Conservation (phyloP, 495 filamentous ascomycete species). For the Amniculicola lignicola region DNA sequence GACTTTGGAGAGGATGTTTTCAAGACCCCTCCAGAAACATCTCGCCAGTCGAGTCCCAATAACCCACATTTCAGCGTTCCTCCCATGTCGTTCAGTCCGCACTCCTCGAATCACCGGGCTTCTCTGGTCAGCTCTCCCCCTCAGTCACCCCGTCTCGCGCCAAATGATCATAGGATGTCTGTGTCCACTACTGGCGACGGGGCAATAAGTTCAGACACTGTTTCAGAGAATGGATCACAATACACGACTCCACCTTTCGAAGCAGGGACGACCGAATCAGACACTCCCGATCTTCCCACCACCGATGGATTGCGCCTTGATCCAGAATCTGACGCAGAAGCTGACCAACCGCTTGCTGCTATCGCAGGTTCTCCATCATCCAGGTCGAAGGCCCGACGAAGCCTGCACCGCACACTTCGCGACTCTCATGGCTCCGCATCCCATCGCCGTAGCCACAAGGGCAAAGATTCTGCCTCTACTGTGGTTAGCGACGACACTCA, state of each 20-base stretch:
- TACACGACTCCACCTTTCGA: conserved; percentile 30
- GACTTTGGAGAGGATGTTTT: conserved; percentile 36
- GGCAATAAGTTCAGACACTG: conserved; percentile 22
- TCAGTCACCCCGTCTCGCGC: conserved; percentile 26
- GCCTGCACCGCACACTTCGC: conserved; percentile 89
- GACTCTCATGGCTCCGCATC: conserved; percentile 60
- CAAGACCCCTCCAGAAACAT: conserved; percentile 37
- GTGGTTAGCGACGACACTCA: conserved; percentile 60
- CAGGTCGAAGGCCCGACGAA: conserved; percentile 68
- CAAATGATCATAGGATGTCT: conserved; percentile 27
- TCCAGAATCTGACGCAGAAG: conserved; percentile 38
- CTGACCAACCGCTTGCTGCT: conserved; percentile 27
- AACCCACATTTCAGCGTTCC: conserved; percentile 54
- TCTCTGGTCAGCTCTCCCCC: conserved; percentile 41
- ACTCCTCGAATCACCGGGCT: conserved; percentile 27
- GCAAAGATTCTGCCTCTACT: conserved; percentile 67
- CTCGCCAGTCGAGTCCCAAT: conserved; percentile 37
- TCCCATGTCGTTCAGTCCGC: conserved; percentile 43
- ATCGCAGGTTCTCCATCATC: conserved; percentile 30
- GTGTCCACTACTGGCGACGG: conserved; percentile 22
- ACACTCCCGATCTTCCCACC: conserved; percentile 9
- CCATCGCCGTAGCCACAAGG: conserved; percentile 63
- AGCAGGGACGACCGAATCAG: conserved; percentile 6
- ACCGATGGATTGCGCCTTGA: conserved; percentile 45
- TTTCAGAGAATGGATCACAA: conserved; percentile 19